Evolutionary conservation across 2,329 filamentous ascomycete species (phyloP), one percentile per base, ranked within the genome.

Genomic region (Ceratocystiopsis sp.): DNA sequence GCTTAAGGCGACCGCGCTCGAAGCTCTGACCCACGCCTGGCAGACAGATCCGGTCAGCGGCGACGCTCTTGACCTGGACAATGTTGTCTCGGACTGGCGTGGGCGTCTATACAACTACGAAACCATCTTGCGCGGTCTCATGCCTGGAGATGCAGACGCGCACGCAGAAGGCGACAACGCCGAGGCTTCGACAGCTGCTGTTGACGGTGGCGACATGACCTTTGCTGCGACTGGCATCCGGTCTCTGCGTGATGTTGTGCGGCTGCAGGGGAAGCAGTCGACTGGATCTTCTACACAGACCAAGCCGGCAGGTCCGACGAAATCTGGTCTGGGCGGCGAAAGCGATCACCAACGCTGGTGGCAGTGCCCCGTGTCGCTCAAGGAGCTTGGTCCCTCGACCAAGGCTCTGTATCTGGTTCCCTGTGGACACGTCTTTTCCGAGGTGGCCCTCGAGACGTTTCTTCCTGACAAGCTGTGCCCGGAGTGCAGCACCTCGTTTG

Each of bases 61-160:
- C 49, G 75, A 78, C 46, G 73, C 75, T 0, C 73, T 98, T 17
- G 71, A 77, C 18, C 52, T 68, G 48, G 66, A 75, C 38, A 81
- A 83, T 5, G 74, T 87, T 15, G 87, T 94, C 0, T 91, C 86
- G 0, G 91, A 98, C 60, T 80, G 72, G 48, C 70, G 73, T 5
- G 93, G 93, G 1, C 78, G 78, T 17, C 69, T 98, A 0, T 98
- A 94, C 69, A 96, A 94, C 57, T 96, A 96, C 62, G 87, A 96
- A 57, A 78, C 85, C 0, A 71, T 96, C 17, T 68, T 98, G 44
- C 66, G 66, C n/a, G 66, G 65, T 3, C 57, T 77, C 16, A 65
- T 74, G 55, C 62, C 78, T 57, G 52, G 58, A 19, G 74, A 84
- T 51, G 77, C 15, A 10, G 34, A 19, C 9, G 21, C 35, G 18